Percentiles rank a stretch among this genome's conserved stretches.
Evolutionary conservation across 2,329 filamentous ascomycete genomes (phyloP).

Genomic region (Beauveria pseudobassiana): DNA sequence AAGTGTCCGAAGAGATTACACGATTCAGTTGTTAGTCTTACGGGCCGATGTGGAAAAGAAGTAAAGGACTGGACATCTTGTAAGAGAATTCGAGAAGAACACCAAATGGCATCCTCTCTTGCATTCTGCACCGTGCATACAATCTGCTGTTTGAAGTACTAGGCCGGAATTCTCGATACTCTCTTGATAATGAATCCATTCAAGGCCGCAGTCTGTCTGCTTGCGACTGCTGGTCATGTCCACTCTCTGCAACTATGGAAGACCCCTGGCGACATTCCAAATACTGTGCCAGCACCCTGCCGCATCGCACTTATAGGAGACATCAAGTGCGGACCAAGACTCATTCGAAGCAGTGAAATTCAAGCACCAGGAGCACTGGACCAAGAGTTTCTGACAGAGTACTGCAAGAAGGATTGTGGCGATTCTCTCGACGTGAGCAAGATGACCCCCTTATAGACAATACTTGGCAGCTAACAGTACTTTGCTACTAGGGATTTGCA

Average conservation of each 20-base stretch:
- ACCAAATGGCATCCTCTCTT: not conserved
- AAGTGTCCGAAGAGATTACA: not conserved
- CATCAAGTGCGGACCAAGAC: not conserved
- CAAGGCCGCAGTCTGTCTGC: not conserved
- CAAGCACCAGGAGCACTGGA: not conserved
- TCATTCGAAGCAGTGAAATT: not conserved
- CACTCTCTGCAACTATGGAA: not conserved
- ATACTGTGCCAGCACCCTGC: not conserved
- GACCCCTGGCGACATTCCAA: not conserved
- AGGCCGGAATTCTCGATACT: not conserved
- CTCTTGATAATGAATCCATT: not conserved
- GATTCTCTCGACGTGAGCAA: not conserved
- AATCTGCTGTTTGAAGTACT: no score
- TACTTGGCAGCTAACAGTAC: not conserved
- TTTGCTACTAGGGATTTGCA: not conserved
- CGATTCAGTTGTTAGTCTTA: not conserved
- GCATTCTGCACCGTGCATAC: not conserved
- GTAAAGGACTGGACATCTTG: not conserved
- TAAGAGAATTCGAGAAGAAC: not conserved
- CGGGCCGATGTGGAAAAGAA: not conserved
- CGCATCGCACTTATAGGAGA: not conserved
- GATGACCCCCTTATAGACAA: not conserved
- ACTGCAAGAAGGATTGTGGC: not conserved
- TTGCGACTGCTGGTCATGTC: not conserved
- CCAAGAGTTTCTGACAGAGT: not conserved